Evolutionary conservation across 2,329 filamentous ascomycete genomes (phyloP), one percentile per base, ranked within the genome.

Genomic region (Penicillium brevicompactum): DNA sequence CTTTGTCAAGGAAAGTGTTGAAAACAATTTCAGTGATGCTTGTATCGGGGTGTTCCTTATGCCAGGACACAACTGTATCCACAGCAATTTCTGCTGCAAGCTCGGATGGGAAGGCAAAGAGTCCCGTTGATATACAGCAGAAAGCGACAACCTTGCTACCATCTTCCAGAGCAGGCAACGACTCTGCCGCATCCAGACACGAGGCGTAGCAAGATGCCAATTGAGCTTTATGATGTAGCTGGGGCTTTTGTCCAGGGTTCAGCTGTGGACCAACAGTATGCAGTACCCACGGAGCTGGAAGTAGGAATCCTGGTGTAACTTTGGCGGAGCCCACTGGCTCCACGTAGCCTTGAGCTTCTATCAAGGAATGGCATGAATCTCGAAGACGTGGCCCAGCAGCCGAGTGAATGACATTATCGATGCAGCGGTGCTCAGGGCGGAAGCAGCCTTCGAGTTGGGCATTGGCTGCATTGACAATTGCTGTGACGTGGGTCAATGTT

Each of bases 341-440:
- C 5, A 46, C 24, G 30, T 56, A 37, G 2, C 37, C 30, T 11
- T 65, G 61, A 1, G 49, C 22, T 3, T 21, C 13, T 49, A 65
- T 63, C 2, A 63, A 32, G 0, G n/a, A n/a, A 31, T 59, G 46
- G 24, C 64, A 67, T 2, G 59, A 53, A 44, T 63, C 55, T 1
- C 63, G 60, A 13, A 67, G 58, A 11, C 61, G 60, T 11, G 64
- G 63, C 7, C 64, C 64, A 7, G 60, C 64, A 7, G 56, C 57
- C 2, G 60, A 53, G 46, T 67, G 64, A 31, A 67, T 67, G 24
- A 64, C 54, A 54, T 66, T 67, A 42, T 67, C 64, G 38, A 67
- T 64, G 32, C 64, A 67, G 31, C 57, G 57, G 30, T 67, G 63
- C 10, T 57, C 52, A 2, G 64, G 64, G 11, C 47, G 55, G 49